Evolutionary conservation across 208 protist genomes (phyloP).

Genomic region (Tritrichomonas foetus): DNA sequence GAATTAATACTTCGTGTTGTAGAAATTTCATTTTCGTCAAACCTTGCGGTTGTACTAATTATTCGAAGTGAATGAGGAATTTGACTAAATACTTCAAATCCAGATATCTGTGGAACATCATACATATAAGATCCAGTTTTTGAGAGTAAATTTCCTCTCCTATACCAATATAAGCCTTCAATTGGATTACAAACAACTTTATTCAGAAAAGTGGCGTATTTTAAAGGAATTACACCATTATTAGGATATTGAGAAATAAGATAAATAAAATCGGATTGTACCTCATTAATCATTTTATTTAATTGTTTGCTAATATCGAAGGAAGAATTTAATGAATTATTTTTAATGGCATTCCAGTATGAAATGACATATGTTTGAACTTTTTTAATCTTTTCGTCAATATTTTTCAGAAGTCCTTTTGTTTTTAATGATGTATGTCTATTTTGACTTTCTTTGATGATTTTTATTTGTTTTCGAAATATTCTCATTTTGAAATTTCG

Average conservation of each 20-base stretch:
- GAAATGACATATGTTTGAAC: background rate
- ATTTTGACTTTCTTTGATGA: background rate
- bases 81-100: no score
- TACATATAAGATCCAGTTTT: no score
- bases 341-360: background rate
- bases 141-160: no score
- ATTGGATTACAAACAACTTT: background rate
- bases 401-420: background rate
- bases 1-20: no score
- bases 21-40: no score
- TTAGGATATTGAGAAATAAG: background rate
- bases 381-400: background rate
- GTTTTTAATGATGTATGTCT: background rate
- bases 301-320: background rate
- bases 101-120: no score
- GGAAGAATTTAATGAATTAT: background rate
- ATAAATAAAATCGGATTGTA: background rate
- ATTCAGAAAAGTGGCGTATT: background rate
- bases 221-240: background rate
- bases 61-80: no score
- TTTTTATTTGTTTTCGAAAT: background rate
- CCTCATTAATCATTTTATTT: background rate
- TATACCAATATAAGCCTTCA: no score
- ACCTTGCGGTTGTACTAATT: no score
- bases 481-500: background rate